phyloP scores from a whole-genome alignment of 306 rosid genomes.

The Inga leiocalycina region DNA sequence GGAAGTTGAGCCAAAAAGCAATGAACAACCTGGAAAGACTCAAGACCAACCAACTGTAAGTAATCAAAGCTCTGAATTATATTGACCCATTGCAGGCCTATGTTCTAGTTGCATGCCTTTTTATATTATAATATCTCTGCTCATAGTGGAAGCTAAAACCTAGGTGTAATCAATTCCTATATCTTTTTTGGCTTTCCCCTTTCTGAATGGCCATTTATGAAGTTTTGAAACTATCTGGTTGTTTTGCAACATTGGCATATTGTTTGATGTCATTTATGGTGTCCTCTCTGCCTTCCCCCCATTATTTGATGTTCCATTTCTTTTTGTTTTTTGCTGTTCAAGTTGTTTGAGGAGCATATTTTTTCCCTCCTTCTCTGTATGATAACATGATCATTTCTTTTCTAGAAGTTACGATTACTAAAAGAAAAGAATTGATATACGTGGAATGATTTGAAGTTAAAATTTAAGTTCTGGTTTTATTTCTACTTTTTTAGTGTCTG shows the following conservation, averaged over 20 bases:
- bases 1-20: conserved; percentile 79
- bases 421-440: background rate
- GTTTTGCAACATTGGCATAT: background rate
- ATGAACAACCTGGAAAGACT: conserved; percentile 75
- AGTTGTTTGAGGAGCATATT: background rate
- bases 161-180: conserved; percentile 11
- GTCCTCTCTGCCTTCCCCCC: conserved; percentile 10
- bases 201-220: conserved; percentile 21
- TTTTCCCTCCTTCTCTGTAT: background rate
- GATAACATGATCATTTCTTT: background rate
- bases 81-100: conserved; percentile 6
- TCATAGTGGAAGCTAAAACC: background rate
- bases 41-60: conserved; percentile 86
- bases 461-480: background rate
- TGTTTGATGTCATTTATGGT: background rate
- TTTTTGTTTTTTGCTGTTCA: background rate
- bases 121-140: conserved; percentile 4
- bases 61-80: conserved; percentile 29
- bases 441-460: background rate
- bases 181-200: conserved; percentile 4
- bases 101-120: conserved; percentile 23
- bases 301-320: background rate
- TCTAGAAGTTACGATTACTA: background rate
- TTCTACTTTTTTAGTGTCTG: background rate
- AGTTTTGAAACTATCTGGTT: conserved; percentile 19